A percentile compares a stretch with the other conserved stretches of the same genome.
These are phyloP conservation scores for Strigomonas galati DNA, from an alignment of 208 protist genomes.

Conservation along the genomic window DNA sequence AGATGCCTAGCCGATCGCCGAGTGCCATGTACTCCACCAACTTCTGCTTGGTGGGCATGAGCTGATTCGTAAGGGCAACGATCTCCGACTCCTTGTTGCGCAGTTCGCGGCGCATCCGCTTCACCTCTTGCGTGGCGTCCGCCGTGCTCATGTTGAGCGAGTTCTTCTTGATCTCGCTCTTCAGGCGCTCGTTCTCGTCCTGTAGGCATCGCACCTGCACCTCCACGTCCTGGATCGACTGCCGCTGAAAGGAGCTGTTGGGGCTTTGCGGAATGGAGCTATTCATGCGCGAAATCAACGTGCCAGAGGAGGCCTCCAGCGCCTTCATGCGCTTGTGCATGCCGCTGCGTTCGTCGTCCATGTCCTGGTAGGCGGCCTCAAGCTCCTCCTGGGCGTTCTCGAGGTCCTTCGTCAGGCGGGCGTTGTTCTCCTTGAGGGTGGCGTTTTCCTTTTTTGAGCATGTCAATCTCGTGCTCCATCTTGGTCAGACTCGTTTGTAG, in stretches of 20 bases:
- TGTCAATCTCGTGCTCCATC: conserved; percentile 33
- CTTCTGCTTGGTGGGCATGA: conserved; percentile 83
- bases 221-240: conserved; percentile 26
- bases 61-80: conserved; percentile 45
- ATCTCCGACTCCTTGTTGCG: conserved; percentile 57
- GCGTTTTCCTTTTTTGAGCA: conserved; percentile 52
- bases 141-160: conserved; percentile 1
- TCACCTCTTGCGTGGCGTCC: conserved; percentile 1
- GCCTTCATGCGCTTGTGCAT: conserved; percentile 19
- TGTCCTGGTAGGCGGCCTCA: conserved; percentile 25
- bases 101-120: conserved; percentile 24
- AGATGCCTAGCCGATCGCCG: conserved; percentile 73
- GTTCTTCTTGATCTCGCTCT: conserved; percentile 19
- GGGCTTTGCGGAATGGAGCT: neutral
- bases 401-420: conserved; percentile 38
- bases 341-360: conserved; percentile 17
- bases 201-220: conserved; percentile 32
- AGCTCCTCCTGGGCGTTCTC: conserved; percentile 39
- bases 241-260: conserved; percentile 19
- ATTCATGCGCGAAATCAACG: neutral
- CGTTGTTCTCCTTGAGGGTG: conserved; percentile 48
- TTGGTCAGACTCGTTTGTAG: conserved; percentile 22
- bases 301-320: conserved; percentile 1
- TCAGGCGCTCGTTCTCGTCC: conserved; percentile 46
- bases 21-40: conserved; percentile 84